phyloP scores from a whole-genome alignment of 768 basidiomycete species.

The Hebeloma cylindrosporum region DNA sequence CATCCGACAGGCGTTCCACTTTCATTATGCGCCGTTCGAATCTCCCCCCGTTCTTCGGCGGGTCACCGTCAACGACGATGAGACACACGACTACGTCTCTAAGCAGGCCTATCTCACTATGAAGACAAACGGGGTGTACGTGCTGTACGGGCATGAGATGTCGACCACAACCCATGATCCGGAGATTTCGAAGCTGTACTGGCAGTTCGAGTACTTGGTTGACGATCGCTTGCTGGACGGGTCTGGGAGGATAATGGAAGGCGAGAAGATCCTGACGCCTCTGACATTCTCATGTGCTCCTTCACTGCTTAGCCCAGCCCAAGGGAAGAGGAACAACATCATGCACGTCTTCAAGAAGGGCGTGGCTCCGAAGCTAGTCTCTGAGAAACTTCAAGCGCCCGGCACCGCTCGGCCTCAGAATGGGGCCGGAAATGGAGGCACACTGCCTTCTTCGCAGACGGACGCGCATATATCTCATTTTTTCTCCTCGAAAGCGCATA shows the following conservation, averaged over 20 bases:
- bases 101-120: slow-evolving; percentile 70
- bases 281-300: slow-evolving; percentile 77
- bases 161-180: slow-evolving; percentile 20
- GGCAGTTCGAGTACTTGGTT: slow-evolving; percentile 82
- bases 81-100: slow-evolving; percentile 71
- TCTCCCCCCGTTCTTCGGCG: slow-evolving; percentile 67
- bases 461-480: slow-evolving; percentile 10
- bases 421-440: neutral
- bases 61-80: slow-evolving; percentile 64
- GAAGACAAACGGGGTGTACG: slow-evolving; percentile 74
- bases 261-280: slow-evolving; percentile 74
- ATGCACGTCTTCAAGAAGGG: slow-evolving; percentile 75
- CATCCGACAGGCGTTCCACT: slow-evolving; percentile 56
- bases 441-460: neutral
- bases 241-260: slow-evolving; percentile 49
- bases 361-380: slow-evolving; percentile 60
- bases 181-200: slow-evolving; percentile 47
- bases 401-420: slow-evolving; percentile 1
- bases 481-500: slow-evolving; percentile 12
- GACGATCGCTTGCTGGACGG: slow-evolving; percentile 52
- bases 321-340: slow-evolving; percentile 65
- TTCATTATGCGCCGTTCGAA: slow-evolving; percentile 73
- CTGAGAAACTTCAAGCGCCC: slow-evolving; percentile 56
- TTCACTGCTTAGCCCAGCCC: slow-evolving; percentile 56
- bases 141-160: slow-evolving; percentile 65